phyloP scores from a whole-genome alignment of 2,329 filamentous ascomycete species.

The Calonectria honghensis region DNA sequence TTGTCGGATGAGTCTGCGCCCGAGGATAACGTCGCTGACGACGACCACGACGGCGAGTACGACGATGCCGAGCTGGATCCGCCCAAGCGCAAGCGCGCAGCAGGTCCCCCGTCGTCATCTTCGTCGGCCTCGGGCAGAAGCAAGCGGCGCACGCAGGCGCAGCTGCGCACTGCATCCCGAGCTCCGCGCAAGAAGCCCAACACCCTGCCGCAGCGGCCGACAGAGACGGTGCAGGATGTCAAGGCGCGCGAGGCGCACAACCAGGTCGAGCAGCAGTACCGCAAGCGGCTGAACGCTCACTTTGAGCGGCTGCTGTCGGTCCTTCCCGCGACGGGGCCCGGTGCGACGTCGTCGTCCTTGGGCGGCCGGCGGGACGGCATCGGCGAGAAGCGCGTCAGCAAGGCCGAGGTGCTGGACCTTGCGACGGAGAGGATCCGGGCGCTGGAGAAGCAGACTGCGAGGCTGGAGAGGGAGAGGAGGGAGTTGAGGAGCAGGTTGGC shows the following conservation, averaged over 20 bases:
- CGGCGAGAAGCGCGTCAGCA: constrained; percentile 62
- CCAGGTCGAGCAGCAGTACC: constrained; percentile 69
- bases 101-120: constrained; percentile 2
- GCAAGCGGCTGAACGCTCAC: constrained; percentile 67
- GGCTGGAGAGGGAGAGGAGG: constrained; percentile 61
- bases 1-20: constrained; percentile 47
- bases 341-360: constrained; percentile 45
- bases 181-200: constrained; percentile 50
- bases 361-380: constrained; percentile 51
- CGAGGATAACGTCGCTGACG: constrained; percentile 42
- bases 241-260: constrained; percentile 62
- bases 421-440: constrained; percentile 64
- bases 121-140: constrained; percentile 12
- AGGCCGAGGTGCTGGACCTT: constrained; percentile 68
- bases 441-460: constrained; percentile 62
- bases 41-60: constrained; percentile 37
- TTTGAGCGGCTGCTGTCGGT: constrained; percentile 66
- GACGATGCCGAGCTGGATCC: constrained; percentile 41
- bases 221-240: constrained; percentile 53
- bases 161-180: constrained; percentile 54
- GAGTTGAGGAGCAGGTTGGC: constrained; percentile 53
- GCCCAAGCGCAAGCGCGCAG: constrained; percentile 46
- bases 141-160: constrained; percentile 47
- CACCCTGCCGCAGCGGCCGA: constrained; percentile 47
- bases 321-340: constrained; percentile 58